These are phyloP conservation scores for Aureobasidium sp. DNA, from an alignment of 2,329 filamentous ascomycete genomes.

Conservation along the genomic window DNA sequence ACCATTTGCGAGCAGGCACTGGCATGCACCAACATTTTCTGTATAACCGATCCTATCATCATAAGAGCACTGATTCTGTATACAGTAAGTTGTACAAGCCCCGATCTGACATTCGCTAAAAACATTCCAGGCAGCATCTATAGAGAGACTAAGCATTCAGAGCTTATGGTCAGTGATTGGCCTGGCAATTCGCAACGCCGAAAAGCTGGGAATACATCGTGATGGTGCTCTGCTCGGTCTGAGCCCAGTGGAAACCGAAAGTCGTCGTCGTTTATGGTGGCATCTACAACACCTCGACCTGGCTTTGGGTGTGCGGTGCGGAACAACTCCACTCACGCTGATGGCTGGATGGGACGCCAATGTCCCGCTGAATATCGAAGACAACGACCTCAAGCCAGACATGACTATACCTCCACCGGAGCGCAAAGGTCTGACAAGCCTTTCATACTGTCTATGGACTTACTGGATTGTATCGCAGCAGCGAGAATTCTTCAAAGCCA, in stretches of 20 bases:
- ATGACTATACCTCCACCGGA: conserved; percentile 6
- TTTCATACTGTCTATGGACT: conserved; percentile 15
- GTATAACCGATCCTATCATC: not conserved
- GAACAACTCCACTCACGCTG: conserved; percentile 15
- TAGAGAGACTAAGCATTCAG: not conserved
- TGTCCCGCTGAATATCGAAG: conserved; percentile 15
- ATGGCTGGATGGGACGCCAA: conserved; percentile 15
- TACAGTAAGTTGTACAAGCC: not conserved
- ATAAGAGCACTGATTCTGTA: conserved; percentile 14
- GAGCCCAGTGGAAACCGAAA: conserved; percentile 49
- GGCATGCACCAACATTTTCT: conserved; percentile 3
- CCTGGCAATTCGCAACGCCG: conserved; percentile 53
- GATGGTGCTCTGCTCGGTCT: conserved; percentile 49
- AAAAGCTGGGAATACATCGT: conserved; percentile 55
- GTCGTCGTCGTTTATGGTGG: conserved; percentile 56
- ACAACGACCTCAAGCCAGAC: not conserved
- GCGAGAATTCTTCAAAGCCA: not conserved
- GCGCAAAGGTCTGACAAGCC: conserved; percentile 14
- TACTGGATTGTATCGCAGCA: conserved; percentile 12
- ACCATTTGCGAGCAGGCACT: conserved; percentile 8
- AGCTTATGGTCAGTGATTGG: conserved; percentile 43
- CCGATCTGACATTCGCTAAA: not conserved
- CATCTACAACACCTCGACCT: conserved; percentile 17
- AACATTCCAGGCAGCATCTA: not conserved
- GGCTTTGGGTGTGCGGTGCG: conserved; percentile 5